Evolutionary conservation across 2,329 filamentous ascomycete species (phyloP).

Genomic region (Ascochyta rabiei): DNA sequence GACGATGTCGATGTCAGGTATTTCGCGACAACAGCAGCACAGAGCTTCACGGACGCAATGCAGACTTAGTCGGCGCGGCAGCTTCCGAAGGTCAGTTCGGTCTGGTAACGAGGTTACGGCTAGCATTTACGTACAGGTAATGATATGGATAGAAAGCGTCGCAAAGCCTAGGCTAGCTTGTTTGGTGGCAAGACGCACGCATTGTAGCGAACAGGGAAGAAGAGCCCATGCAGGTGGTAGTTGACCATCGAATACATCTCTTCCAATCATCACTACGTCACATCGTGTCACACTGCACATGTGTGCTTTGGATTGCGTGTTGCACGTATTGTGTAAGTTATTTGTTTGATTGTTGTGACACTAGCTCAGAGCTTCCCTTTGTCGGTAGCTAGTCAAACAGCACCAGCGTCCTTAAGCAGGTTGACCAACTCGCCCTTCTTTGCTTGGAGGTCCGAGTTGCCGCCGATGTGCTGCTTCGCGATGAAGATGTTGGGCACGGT

Average conservation of each 20-base stretch:
- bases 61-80: slow-evolving; percentile 41
- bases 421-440: slow-evolving; percentile 67
- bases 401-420: slow-evolving; percentile 69
- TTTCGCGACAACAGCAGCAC: slow-evolving; percentile 90
- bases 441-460: slow-evolving; percentile 85
- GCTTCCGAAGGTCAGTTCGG: slow-evolving; percentile 4
- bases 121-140: slow-evolving; percentile 42
- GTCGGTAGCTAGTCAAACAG: slow-evolving; percentile 56
- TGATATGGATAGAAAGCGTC: slow-evolving; percentile 23
- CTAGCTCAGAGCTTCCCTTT: slow-evolving; percentile 8
- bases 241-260: slow-evolving; percentile 32
- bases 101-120: slow-evolving; percentile 33
- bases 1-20: slow-evolving; percentile 98
- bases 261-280: slow-evolving; percentile 2
- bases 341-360: not conserved
- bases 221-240: slow-evolving; percentile 23
- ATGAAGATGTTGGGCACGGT: slow-evolving; percentile 98
- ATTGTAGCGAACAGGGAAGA: slow-evolving; percentile 27
- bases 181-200: slow-evolving; percentile 20
- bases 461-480: slow-evolving; percentile 86
- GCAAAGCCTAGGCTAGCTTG: slow-evolving; percentile 27
- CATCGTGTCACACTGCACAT: not conserved
- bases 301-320: not conserved
- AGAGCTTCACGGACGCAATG: slow-evolving; percentile 52
- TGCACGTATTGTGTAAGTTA: not conserved